Evolutionary conservation across 2,329 filamentous ascomycete genomes (phyloP), one percentile per base, ranked within the genome.

Genomic region (Penicillium corylophilum): DNA sequence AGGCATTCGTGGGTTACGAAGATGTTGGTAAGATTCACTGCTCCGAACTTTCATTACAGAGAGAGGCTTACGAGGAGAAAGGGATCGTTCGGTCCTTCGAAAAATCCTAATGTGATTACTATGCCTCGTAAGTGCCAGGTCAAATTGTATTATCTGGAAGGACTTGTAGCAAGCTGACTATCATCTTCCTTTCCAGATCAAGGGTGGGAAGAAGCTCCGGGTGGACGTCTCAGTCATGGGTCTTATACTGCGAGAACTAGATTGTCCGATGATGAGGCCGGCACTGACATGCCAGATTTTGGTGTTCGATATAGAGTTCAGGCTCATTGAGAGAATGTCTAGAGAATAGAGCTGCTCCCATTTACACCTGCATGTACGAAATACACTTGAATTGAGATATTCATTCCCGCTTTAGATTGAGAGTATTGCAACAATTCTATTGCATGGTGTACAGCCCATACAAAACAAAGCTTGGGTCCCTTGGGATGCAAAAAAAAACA

Each of bases 401-500:
- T 15, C 28, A 39, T 46, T 41, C 42, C 29, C 38, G 20, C 20
- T 49, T 23, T 36, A 28, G 22, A 24, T 33, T 29, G 26, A 26
- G 39, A 55, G 29, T 38, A 46, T 43, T 29, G 44, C 45, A 41
- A 29, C 36, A 35, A 48, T 54, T 56, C 55, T 53, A 52, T 60
- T 45, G 48, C 44, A 52, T 44, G 59, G 53, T 63, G 60, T 61
- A 55, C 51, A 56, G 55, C 52, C 51, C 50, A 49, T 51, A 53
- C 29, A 56, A 44, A 48, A 55, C 39, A 54, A 55, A 51, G 40
- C 46, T 50, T 28, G 46, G 35, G 52, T 58, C 54, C 57, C 53
- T 52, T 40, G 55, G 53, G 49, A 60, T 42, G 49, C 46, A 53
- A 51, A 60, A 56, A 51, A 56, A 57, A 57, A n/a, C n/a, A 67